Percentiles rank a stretch among this genome's conserved stretches.
These are phyloP conservation scores for Ambrosia artemisiifolia DNA, from an alignment of 129 eudicot genomes.

Conservation along the genomic window DNA sequence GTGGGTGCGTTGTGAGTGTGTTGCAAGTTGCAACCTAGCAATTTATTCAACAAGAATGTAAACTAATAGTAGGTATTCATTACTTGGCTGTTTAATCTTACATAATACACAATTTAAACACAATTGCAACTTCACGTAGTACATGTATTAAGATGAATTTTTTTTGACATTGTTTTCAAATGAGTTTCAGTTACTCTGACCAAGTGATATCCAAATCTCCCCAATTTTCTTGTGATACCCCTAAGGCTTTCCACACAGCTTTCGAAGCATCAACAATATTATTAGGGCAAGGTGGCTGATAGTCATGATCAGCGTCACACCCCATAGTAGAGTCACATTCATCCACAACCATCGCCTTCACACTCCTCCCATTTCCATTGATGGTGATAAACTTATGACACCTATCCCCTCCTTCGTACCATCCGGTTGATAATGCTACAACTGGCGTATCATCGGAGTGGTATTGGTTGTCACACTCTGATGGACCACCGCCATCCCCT, in stretches of 20 bases:
- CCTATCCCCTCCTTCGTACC: neutral
- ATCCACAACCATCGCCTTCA: neutral
- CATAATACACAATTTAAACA: too few relatives aligned
- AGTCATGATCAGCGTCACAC: neutral
- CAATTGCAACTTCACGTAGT: too few relatives aligned
- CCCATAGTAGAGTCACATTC: neutral
- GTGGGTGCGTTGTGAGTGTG: too few relatives aligned
- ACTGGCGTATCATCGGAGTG: neutral
- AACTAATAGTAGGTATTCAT: too few relatives aligned
- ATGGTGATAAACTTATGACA: neutral
- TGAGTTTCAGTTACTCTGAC: too few relatives aligned
- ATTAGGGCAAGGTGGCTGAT: neutral
- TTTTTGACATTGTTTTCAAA: too few relatives aligned
- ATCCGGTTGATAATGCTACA: neutral
- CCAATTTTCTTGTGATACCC: too few relatives aligned
- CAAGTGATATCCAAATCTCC: too few relatives aligned
- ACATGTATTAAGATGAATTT: too few relatives aligned
- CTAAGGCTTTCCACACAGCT: neutral
- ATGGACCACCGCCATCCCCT: constrained; percentile 24
- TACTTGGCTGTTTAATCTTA: too few relatives aligned
- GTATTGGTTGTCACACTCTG: constrained; percentile 22
- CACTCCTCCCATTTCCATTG: neutral
- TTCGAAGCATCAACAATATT: neutral
- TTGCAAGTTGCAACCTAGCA: too few relatives aligned
- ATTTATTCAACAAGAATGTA: too few relatives aligned